Evolutionary conservation across 208 protist genomes (phyloP).

Genomic region (Crithidia fasciculata): DNA sequence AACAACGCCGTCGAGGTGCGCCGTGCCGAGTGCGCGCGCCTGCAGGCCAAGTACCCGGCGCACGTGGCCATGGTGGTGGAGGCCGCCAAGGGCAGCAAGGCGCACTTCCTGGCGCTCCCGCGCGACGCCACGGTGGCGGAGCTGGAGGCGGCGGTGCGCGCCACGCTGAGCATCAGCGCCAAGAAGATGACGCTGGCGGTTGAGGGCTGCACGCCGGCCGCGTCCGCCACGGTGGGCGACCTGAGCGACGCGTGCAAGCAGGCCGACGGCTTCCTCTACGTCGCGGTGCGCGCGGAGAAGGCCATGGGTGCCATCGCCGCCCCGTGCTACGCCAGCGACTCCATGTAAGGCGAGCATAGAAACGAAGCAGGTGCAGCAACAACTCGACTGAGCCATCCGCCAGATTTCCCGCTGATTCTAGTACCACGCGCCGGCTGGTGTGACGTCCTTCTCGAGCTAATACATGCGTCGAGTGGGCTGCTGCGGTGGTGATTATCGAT

Average conservation of each 20-base stretch:
- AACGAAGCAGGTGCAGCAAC: not conserved
- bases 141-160: constrained; percentile 26
- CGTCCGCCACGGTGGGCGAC: constrained; percentile 25
- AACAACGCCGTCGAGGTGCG: constrained; percentile 22
- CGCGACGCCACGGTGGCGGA: constrained; percentile 24
- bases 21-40: constrained; percentile 7
- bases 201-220: constrained; percentile 22
- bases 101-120: constrained; percentile 18
- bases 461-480: no score
- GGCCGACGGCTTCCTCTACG: constrained; percentile 27
- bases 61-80: constrained; percentile 23
- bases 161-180: not conserved
- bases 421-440: no score
- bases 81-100: constrained; percentile 11
- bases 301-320: not conserved
- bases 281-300: not conserved
- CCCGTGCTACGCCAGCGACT: not conserved
- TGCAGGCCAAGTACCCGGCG: constrained; percentile 24
- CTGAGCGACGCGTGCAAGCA: constrained; percentile 21
- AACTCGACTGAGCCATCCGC: not conserved
- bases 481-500: no score
- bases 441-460: no score
- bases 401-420: no score
- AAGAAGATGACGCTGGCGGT: constrained; percentile 25
- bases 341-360: not conserved